Conservation (phyloP, 2,329 filamentous ascomycete species). For the Trichoderma sp. region DNA sequence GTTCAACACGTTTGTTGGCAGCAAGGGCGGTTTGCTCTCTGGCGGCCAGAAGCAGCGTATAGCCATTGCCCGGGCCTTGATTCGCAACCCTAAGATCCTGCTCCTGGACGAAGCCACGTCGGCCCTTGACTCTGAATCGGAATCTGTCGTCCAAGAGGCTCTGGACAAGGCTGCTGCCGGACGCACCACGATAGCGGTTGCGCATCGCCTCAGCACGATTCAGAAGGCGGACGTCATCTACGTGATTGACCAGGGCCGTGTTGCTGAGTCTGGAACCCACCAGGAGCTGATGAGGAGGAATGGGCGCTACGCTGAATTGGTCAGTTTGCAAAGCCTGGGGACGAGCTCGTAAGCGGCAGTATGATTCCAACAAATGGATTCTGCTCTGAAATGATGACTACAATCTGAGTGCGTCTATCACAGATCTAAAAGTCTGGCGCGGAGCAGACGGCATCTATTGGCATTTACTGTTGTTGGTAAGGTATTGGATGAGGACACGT, state of each 20-base stretch:
- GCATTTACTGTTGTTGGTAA: not conserved
- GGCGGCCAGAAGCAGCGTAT: constrained; percentile 95
- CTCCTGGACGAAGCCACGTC: constrained; percentile 79
- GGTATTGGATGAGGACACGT: not conserved
- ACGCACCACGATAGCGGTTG: constrained; percentile 89
- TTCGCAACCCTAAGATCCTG: constrained; percentile 86
- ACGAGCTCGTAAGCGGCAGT: constrained; percentile 40
- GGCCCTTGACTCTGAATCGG: constrained; percentile 71
- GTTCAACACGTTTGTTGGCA: constrained; percentile 81
- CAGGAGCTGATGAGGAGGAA: constrained; percentile 64
- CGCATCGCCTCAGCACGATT: constrained; percentile 87
- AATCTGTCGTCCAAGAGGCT: constrained; percentile 77
- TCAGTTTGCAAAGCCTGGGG: constrained; percentile 74
- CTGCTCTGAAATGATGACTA: not conserved
- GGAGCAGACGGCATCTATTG: not conserved
- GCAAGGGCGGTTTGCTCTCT: constrained; percentile 78
- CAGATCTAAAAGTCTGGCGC: not conserved
- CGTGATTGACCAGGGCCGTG: constrained; percentile 85
- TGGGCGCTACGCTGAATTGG: constrained; percentile 73
- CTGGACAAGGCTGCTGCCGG: constrained; percentile 79
- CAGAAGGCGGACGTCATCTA: constrained; percentile 94
- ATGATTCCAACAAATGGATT: not conserved
- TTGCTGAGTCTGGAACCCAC: constrained; percentile 84
- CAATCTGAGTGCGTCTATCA: not conserved
- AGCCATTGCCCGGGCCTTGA: constrained; percentile 84